These are phyloP conservation scores for Zymoseptoria brevis DNA, from an alignment of 2,329 filamentous ascomycete genomes.

Conservation along the genomic window DNA sequence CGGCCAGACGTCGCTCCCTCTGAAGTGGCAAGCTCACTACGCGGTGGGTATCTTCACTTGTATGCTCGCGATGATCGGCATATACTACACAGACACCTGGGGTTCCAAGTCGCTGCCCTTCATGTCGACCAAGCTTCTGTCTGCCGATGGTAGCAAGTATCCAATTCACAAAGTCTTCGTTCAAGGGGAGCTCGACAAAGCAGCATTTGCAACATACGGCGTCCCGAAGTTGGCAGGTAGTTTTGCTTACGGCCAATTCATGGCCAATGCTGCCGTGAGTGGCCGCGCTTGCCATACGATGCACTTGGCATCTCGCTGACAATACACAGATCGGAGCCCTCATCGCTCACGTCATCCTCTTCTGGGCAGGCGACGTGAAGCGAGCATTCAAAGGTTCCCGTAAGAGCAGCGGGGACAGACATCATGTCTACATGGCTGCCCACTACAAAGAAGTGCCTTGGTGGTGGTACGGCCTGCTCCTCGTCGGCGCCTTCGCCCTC, in stretches of 20 bases:
- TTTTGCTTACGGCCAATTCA: constrained; percentile 43
- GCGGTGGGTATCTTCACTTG: constrained; percentile 43
- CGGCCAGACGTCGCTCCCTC: constrained; percentile 44
- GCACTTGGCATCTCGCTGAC: background rate
- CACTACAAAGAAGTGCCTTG: constrained; percentile 45
- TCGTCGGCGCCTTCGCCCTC: constrained; percentile 26
- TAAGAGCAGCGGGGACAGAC: constrained; percentile 40
- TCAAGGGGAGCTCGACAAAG: constrained; percentile 36
- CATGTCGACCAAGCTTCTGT: constrained; percentile 46
- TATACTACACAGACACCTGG: constrained; percentile 48
- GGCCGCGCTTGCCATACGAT: background rate
- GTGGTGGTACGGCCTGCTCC: constrained; percentile 28
- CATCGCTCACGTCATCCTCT: constrained; percentile 45
- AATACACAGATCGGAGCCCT: constrained; percentile 43
- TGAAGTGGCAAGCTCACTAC: constrained; percentile 39
- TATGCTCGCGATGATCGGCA: constrained; percentile 43
- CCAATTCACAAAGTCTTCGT: constrained; percentile 36
- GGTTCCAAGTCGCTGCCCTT: constrained; percentile 42
- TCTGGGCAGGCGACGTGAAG: constrained; percentile 49
- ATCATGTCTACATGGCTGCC: constrained; percentile 46
- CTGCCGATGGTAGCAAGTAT: constrained; percentile 31
- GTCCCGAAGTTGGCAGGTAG: constrained; percentile 42
- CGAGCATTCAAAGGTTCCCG: constrained; percentile 42
- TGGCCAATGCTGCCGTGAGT: constrained; percentile 45
- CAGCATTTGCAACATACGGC: constrained; percentile 38